These are phyloP conservation scores for Thermothelomyces thermophilus DNA, from an alignment of 2,329 filamentous ascomycete species.

Conservation along the genomic window DNA sequence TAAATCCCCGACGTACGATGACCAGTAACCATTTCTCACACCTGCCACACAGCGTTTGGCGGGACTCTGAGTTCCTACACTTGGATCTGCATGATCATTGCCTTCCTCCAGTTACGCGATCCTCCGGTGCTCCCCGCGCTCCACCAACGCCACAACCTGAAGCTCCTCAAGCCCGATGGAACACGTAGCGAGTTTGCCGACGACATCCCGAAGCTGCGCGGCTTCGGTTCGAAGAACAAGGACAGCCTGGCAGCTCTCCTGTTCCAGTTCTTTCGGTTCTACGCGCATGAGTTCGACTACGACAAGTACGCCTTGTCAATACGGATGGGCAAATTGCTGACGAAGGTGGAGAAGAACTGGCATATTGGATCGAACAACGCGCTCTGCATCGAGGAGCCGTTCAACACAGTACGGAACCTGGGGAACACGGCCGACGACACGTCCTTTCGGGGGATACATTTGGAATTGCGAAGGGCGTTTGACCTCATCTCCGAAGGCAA, in stretches of 20 bases:
- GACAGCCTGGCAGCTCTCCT: conserved; percentile 79
- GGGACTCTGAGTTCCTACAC: conserved; percentile 96
- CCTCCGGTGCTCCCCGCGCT: conserved; percentile 80
- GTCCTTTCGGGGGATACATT: conserved; percentile 83
- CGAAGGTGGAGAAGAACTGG: conserved; percentile 86
- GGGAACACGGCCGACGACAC: conserved; percentile 96
- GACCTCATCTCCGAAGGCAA: conserved; percentile 72
- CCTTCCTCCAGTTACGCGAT: conserved; percentile 82
- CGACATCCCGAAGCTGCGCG: conserved; percentile 66
- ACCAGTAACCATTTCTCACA: neutral
- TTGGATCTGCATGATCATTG: conserved; percentile 98
- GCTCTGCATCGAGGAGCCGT: conserved; percentile 93
- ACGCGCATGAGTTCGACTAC: conserved; percentile 89
- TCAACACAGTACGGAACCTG: conserved; percentile 82
- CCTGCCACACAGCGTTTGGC: conserved; percentile 60
- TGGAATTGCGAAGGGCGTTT: conserved; percentile 84
- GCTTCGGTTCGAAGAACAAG: conserved; percentile 72
- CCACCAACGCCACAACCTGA: conserved; percentile 64
- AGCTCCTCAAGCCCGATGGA: conserved; percentile 56
- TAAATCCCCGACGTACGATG: neutral
- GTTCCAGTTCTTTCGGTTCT: conserved; percentile 93
- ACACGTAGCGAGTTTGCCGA: conserved; percentile 76
- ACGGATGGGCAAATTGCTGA: conserved; percentile 68
- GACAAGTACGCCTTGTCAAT: conserved; percentile 79
- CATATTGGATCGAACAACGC: conserved; percentile 71